phyloP scores from a whole-genome alignment of 2,329 filamentous ascomycete genomes.

The Aspergillus sp. region DNA sequence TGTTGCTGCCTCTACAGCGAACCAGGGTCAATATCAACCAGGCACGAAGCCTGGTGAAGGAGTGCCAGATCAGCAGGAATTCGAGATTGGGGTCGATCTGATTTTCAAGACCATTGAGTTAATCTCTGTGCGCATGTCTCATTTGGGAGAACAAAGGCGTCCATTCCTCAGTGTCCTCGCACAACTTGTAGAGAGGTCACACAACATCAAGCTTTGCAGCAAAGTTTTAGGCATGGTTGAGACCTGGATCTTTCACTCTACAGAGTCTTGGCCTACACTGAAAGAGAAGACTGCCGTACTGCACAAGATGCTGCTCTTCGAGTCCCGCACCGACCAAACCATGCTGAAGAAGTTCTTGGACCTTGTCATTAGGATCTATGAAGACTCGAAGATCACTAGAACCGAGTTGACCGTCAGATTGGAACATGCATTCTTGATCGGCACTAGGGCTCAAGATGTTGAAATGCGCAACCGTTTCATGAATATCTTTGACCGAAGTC shows the following conservation, averaged over 20 bases:
- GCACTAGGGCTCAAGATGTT: slow-evolving; percentile 85
- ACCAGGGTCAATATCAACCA: slow-evolving; percentile 32
- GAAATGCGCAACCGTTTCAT: slow-evolving; percentile 97
- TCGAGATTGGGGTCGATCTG: slow-evolving; percentile 82
- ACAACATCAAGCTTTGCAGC: slow-evolving; percentile 78
- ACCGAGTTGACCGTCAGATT: slow-evolving; percentile 95
- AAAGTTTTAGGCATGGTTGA: slow-evolving; percentile 94
- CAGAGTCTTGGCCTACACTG: slow-evolving; percentile 90
- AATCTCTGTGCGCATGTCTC: slow-evolving; percentile 86
- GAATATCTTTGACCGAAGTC: slow-evolving; percentile 88
- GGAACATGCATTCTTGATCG: slow-evolving; percentile 97
- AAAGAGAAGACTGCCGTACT: slow-evolving; percentile 98
- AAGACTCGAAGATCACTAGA: slow-evolving; percentile 90
- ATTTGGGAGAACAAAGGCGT: slow-evolving; percentile 80
- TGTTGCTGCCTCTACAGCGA: slow-evolving; percentile 65
- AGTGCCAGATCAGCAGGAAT: slow-evolving; percentile 65
- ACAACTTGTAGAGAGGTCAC: slow-evolving; percentile 90
- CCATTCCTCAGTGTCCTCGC: slow-evolving; percentile 94
- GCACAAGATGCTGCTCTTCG: slow-evolving; percentile 98
- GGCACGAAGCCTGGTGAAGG: slow-evolving; percentile 38
- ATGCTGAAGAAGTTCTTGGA: slow-evolving; percentile 92
- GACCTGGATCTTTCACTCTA: slow-evolving; percentile 90
- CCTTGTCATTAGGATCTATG: slow-evolving; percentile 95
- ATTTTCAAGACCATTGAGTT: slow-evolving; percentile 96
- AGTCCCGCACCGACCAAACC: slow-evolving; percentile 74